Conservation (phyloP, 306 rosid genomes). For the Pachyrhizus erosus region DNA sequence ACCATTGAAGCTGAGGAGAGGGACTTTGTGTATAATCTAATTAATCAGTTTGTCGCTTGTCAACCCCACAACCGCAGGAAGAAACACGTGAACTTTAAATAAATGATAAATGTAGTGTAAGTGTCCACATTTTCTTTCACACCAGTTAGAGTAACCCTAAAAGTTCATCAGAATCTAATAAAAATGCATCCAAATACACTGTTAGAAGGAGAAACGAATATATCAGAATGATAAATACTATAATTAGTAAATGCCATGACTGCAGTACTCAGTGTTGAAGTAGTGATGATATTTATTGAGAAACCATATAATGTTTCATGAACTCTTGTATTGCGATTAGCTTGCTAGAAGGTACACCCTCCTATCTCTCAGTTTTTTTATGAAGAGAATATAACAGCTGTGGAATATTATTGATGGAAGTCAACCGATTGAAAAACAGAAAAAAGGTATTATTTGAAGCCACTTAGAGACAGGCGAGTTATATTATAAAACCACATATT, state of each 20-base stretch:
- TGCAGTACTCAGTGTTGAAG: too few relatives aligned
- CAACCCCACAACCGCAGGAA: conserved; percentile 36
- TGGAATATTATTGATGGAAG: conserved; percentile 25
- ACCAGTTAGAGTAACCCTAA: background rate
- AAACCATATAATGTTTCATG: conserved; percentile 19
- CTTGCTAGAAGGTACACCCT: background rate
- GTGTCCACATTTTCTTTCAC: background rate
- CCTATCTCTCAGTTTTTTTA: background rate
- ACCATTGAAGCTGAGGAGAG: background rate
- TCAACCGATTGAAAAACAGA: background rate
- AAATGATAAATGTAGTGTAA: background rate
- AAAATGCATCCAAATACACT: conserved; percentile 21
- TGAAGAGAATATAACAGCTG: conserved; percentile 44
- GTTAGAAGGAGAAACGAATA: conserved; percentile 17
- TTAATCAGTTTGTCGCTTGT: conserved; percentile 32
- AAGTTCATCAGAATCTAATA: background rate
- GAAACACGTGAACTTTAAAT: conserved; percentile 42
- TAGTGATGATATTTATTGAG: background rate
- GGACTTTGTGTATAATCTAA: conserved; percentile 23
- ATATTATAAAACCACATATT: background rate
- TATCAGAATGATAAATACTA: background rate
- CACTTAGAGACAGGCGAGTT: background rate
- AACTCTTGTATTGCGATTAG: background rate
- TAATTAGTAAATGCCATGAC: background rate
- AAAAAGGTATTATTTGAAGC: background rate